Evolutionary conservation across 1,139 yeast genomes (phyloP).

Genomic region (Taphrina wiesneri): DNA sequence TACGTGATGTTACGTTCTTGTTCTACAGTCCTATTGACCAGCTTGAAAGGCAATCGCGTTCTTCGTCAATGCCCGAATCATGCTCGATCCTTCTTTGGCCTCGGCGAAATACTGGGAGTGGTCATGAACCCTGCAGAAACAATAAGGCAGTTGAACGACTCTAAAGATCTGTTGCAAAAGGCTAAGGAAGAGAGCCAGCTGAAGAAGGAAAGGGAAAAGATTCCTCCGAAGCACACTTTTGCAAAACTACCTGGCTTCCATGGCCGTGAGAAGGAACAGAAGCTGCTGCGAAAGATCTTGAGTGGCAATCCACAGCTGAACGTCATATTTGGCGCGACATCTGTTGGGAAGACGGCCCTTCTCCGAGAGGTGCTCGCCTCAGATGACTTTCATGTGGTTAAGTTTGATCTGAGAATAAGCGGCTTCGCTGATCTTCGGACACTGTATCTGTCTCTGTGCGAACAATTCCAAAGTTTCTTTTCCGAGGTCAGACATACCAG

Average conservation of each 20-base stretch:
- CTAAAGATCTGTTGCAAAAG: slow-evolving; percentile 27
- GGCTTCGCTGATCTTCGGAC: slow-evolving; percentile 29
- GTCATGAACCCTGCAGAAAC: slow-evolving; percentile 32
- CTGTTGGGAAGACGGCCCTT: slow-evolving; percentile 31
- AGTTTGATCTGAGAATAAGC: slow-evolving; percentile 24
- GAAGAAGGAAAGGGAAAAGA: slow-evolving; percentile 16
- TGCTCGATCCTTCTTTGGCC: slow-evolving; percentile 18
- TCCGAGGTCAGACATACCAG: neutral
- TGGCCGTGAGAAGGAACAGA: slow-evolving; percentile 26
- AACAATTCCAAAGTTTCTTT: slow-evolving; percentile 20
- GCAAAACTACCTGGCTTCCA: slow-evolving; percentile 32
- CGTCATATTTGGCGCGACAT: slow-evolving; percentile 30
- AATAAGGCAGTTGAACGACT: slow-evolving; percentile 23
- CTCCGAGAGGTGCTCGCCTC: slow-evolving; percentile 26
- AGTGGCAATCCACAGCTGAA: slow-evolving; percentile 15
- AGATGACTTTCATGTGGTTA: slow-evolving; percentile 21
- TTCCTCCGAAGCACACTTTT: slow-evolving; percentile 24
- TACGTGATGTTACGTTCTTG: neutral
- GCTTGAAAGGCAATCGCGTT: neutral
- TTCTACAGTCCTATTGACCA: neutral
- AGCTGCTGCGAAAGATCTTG: slow-evolving; percentile 6
- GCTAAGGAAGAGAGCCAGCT: slow-evolving; percentile 19
- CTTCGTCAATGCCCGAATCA: slow-evolving; percentile 7
- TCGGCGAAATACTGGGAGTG: slow-evolving; percentile 29
- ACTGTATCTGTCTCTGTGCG: slow-evolving; percentile 17